Percentiles rank a stretch among this genome's conserved stretches.
These are phyloP conservation scores for Penicillium brevicompactum DNA, from an alignment of 2,329 filamentous ascomycete genomes.

Conservation along the genomic window DNA sequence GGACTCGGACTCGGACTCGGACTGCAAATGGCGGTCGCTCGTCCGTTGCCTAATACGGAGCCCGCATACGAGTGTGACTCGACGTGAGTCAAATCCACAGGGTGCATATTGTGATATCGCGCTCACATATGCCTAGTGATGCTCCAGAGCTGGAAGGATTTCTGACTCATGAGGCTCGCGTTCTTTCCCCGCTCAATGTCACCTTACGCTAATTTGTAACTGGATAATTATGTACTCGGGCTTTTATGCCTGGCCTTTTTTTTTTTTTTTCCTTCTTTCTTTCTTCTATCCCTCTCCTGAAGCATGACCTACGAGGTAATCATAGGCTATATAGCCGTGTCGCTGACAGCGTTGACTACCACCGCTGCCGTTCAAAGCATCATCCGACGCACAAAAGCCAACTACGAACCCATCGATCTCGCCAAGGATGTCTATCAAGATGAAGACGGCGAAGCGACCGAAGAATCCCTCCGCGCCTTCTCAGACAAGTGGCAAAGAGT, in stretches of 20 bases:
- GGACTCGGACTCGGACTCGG: too few species aligned
- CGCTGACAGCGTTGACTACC: conserved; percentile 25
- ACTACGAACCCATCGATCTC: conserved; percentile 21
- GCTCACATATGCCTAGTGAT: too few species aligned
- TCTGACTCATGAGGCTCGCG: conserved; percentile 10
- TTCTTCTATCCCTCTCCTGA: conserved; percentile 3
- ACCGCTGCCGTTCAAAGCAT: conserved; percentile 30
- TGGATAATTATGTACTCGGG: background rate
- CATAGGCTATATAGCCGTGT: conserved; percentile 27
- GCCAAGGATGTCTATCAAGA: conserved; percentile 62
- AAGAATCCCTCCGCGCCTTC: conserved; percentile 64
- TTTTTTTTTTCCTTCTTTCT: background rate
- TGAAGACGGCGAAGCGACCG: conserved; percentile 67
- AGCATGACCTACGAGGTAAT: conserved; percentile 26
- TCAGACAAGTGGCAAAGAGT: conserved; percentile 62
- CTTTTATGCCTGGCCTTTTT: background rate
- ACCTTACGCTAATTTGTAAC: background rate
- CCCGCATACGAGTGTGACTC: too few species aligned
- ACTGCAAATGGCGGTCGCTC: too few species aligned
- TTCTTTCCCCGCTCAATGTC: conserved; percentile 8
- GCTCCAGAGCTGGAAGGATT: background rate
- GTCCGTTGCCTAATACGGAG: too few species aligned
- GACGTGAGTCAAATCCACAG: too few species aligned
- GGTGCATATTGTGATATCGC: too few species aligned
- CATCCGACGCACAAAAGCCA: conserved; percentile 14